These are phyloP conservation scores for Silybum marianum DNA, from an alignment of 129 eudicot species.

Conservation along the genomic window DNA sequence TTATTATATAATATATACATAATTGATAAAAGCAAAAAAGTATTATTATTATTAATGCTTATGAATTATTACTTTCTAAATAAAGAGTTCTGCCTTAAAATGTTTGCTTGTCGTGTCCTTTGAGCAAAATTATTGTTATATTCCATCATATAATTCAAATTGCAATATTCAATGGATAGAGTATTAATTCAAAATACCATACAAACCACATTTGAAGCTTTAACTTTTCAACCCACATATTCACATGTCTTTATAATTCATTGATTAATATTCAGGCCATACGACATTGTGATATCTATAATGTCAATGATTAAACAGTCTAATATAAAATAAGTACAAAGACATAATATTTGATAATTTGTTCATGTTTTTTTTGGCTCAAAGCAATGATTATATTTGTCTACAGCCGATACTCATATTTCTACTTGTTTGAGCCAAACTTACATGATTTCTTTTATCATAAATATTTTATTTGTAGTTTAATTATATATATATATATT, in stretches of 20 bases:
- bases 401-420: background rate
- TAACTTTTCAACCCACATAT: background rate
- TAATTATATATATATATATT: too few relatives aligned
- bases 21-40: background rate
- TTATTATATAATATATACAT: background rate
- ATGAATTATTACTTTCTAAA: background rate
- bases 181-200: background rate
- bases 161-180: background rate
- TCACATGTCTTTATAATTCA: background rate
- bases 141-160: background rate
- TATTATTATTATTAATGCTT: background rate
- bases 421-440: background rate
- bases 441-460: background rate
- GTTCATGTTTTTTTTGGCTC: background rate
- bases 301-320: background rate
- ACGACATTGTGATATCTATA: background rate
- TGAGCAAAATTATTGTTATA: background rate
- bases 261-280: background rate
- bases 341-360: background rate
- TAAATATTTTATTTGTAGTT: too few relatives aligned
- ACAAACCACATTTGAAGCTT: background rate
- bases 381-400: background rate
- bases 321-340: background rate
- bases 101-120: slow-evolving; percentile 1
- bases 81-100: background rate